phyloP scores from a whole-genome alignment of 768 basidiomycete genomes.

The Nevesoporus exiguus region DNA sequence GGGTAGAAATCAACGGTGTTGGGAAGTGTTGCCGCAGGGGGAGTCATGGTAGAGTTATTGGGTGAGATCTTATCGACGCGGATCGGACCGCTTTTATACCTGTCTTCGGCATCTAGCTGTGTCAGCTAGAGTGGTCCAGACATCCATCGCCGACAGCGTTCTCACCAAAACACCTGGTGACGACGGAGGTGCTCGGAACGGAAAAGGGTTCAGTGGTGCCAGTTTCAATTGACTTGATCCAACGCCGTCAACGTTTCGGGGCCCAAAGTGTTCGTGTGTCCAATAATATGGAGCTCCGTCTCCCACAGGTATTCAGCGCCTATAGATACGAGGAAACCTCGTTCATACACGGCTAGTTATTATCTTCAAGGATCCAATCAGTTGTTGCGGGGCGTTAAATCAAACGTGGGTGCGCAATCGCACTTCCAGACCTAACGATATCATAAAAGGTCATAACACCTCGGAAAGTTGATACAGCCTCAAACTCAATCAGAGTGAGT shows the following conservation, averaged over 20 bases:
- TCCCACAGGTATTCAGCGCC: neutral
- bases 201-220: neutral
- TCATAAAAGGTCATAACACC: neutral
- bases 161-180: neutral
- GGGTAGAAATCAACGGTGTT: slow-evolving; percentile 20
- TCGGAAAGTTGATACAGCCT: neutral
- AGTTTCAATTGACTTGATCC: neutral
- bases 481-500: neutral
- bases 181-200: neutral
- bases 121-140: neutral
- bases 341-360: neutral
- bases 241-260: no score
- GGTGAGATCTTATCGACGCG: neutral
- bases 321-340: neutral
- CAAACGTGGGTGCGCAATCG: neutral
- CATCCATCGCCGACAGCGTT: neutral
- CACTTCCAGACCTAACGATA: neutral
- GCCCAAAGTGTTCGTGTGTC: neutral
- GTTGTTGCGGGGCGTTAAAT: neutral
- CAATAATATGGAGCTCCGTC: neutral
- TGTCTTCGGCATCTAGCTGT: neutral
- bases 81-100: slow-evolving; percentile 2
- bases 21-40: slow-evolving; percentile 34
- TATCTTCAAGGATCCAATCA: neutral
- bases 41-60: slow-evolving; percentile 31